phyloP scores from a whole-genome alignment of 148 eudicot species.

The Agrostemma githago region DNA sequence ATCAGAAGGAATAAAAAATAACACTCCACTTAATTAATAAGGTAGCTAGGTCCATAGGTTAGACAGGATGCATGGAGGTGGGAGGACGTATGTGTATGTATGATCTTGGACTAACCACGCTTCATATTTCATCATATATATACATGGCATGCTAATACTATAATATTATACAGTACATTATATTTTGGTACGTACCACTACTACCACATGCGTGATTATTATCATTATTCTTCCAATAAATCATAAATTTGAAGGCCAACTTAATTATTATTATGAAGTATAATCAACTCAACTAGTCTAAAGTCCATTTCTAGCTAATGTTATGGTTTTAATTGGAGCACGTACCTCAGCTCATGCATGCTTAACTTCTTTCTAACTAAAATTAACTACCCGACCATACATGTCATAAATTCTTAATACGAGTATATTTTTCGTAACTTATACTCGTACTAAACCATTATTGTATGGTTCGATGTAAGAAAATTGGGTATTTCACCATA shows the following conservation, averaged over 20 bases:
- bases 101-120: slow-evolving; percentile 9
- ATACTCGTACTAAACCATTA: too few relatives aligned
- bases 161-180: background rate
- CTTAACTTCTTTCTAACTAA: too few relatives aligned
- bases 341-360: too few relatives aligned
- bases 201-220: slow-evolving; percentile 24
- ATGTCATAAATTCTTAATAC: too few relatives aligned
- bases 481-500: too few relatives aligned
- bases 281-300: background rate
- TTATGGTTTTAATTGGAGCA: too few relatives aligned
- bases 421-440: too few relatives aligned
- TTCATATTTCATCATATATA: slow-evolving; percentile 4
- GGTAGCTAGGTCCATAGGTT: slow-evolving; percentile 10
- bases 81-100: background rate
- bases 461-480: too few relatives aligned
- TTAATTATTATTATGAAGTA: background rate
- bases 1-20: too few relatives aligned
- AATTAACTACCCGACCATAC: too few relatives aligned
- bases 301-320: too few relatives aligned
- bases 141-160: slow-evolving; percentile 13
- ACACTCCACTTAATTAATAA: background rate
- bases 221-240: background rate
- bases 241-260: background rate
- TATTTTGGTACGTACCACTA: slow-evolving; percentile 4
- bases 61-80: background rate